Evolutionary conservation across 2,329 filamentous ascomycete genomes (phyloP).

Genomic region (Aspergillaceae sp.): DNA sequence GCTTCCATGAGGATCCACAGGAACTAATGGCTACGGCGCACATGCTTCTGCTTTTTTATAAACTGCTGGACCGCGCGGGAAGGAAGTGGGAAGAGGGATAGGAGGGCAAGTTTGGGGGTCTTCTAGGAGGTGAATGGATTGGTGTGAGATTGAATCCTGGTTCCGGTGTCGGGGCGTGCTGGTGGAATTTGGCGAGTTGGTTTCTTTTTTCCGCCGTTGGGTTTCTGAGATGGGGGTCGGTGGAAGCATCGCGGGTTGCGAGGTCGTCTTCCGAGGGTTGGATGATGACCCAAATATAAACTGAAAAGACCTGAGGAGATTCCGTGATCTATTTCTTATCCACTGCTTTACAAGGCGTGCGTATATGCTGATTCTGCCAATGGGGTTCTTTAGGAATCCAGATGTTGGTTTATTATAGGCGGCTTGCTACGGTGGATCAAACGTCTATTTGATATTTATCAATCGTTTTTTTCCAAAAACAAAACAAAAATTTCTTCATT

Average conservation of each 20-base stretch:
- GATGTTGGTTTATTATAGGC: not conserved
- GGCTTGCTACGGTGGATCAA: too few relatives aligned
- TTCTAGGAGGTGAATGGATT: not conserved
- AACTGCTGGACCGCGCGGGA: conserved; percentile 4
- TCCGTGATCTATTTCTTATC: not conserved
- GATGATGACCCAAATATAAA: conserved; percentile 34
- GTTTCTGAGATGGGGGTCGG: conserved; percentile 1
- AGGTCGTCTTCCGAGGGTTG: conserved; percentile 17
- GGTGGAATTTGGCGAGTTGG: conserved; percentile 11
- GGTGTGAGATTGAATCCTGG: not conserved
- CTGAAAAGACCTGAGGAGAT: conserved; percentile 42
- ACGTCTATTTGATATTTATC: too few relatives aligned
- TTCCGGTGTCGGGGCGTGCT: not conserved
- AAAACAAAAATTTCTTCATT: too few relatives aligned
- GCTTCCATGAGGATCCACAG: conserved; percentile 32
- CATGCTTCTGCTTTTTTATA: conserved; percentile 10
- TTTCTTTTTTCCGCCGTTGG: not conserved
- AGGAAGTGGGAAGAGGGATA: conserved; percentile 1
- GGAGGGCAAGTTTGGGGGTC: conserved; percentile 1
- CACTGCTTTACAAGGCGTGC: too few relatives aligned
- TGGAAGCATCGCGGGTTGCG: conserved; percentile 22
- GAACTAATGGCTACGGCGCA: conserved; percentile 39
- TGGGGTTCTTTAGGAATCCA: not conserved
- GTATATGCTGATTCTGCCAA: not conserved
- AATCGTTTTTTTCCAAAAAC: too few relatives aligned